A percentile compares a stretch with the other conserved stretches of the same genome.
These are phyloP conservation scores for Beauveria brongniartii DNA, from an alignment of 2,329 filamentous ascomycete genomes.

Conservation along the genomic window DNA sequence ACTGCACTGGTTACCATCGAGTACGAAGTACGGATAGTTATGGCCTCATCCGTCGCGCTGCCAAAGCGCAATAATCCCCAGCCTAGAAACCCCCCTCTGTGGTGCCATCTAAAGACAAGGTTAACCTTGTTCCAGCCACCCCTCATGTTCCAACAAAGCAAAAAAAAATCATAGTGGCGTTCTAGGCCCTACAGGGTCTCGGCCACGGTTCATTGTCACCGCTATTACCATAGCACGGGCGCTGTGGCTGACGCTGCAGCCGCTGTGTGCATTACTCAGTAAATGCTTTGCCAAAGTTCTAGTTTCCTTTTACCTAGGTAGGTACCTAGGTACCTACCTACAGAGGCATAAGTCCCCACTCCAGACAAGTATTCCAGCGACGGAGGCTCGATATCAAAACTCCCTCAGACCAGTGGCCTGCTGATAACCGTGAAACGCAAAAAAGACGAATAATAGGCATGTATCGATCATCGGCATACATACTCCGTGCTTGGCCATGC, in stretches of 20 bases:
- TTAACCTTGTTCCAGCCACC: slow-evolving; percentile 10
- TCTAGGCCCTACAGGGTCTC: not conserved
- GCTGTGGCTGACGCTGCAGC: not conserved
- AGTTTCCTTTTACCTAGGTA: too few relatives aligned
- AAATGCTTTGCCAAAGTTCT: not conserved
- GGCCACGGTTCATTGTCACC: not conserved
- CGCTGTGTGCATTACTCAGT: not conserved
- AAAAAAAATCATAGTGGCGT: not conserved
- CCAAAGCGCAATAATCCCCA: not conserved
- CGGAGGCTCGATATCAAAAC: not conserved
- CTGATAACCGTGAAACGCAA: too few relatives aligned
- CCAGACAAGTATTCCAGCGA: too few relatives aligned
- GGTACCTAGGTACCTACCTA: too few relatives aligned
- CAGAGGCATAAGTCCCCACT: not conserved
- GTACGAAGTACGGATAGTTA: not conserved
- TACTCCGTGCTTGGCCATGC: too few relatives aligned
- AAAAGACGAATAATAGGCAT: too few relatives aligned
- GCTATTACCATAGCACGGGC: not conserved
- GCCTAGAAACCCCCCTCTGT: not conserved
- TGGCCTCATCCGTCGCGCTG: too few relatives aligned
- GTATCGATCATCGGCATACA: too few relatives aligned
- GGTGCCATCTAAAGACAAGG: slow-evolving; percentile 6
- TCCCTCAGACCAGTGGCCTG: too few relatives aligned
- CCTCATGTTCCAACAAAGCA: not conserved
- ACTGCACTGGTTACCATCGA: not conserved